Evolutionary conservation across 1,139 yeast species (phyloP), one percentile per base, ranked within the genome.

Genomic region (Kurtzmaniella quercitrusa): DNA sequence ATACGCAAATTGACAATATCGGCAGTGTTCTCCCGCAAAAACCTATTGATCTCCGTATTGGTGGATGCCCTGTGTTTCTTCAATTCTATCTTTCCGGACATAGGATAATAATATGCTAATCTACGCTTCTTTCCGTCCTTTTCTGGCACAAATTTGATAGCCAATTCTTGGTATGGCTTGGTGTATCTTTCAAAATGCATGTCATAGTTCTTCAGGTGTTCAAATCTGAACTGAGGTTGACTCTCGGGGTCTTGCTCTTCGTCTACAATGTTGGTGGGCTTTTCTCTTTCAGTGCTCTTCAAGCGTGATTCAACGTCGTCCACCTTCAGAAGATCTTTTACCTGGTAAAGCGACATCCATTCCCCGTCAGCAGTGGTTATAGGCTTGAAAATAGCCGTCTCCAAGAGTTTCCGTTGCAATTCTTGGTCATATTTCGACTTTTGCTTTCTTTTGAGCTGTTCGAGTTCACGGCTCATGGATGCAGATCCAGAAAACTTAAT

Each of bases 401-500:
- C 65, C 51, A 85, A 68, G 14, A 76, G 65, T 43, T 76, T 67
- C 27, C 62, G 62, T 21, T 73, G 72, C 40, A 66, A 63, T 38
- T 67, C 65, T 40, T 68, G 73, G 44, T 72, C 73, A 44, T 59
- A 72, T 15, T 57, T 53, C 37, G 55, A 60, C 15, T 69, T 62
- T 44, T 70, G 66, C 46, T 69, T 78, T 63, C 56, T 62, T 54
- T 60, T 68, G 51, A 56, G 58, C 18, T 55, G 50, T 27, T 62
- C 62, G 38, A 65, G 53, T 44, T 73, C 77, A 50, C 75, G 60
- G 45, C 66, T 57, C 41, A 78, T 59, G 39, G 87, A 82, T 0
- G 97, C 96, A 19, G 93, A 82, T 9, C 96, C 95, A 11, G 80
- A 70, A 62, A 91, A 81, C 57, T 85, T 87, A 44, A 93, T 75